These are phyloP conservation scores for Cyberlindnera xishuangbannaensis DNA, from an alignment of 805 yeast species.

Conservation along the genomic window DNA sequence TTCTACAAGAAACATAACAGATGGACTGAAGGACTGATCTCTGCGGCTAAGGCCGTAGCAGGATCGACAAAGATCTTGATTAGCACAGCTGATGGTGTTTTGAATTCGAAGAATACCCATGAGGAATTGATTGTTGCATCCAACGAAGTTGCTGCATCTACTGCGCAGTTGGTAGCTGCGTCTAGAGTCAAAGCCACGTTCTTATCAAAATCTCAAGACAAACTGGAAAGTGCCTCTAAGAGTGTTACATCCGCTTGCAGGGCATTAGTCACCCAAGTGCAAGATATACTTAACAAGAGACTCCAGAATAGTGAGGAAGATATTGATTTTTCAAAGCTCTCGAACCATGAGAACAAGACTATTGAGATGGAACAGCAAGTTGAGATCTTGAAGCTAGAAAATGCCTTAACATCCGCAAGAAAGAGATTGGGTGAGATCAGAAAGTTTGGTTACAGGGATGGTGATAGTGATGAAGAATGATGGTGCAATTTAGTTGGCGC, in stretches of 20 bases:
- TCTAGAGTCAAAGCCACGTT: conserved; percentile 79
- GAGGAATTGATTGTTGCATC: conserved; percentile 88
- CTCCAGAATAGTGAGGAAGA: conserved; percentile 30
- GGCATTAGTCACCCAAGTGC: conserved; percentile 63
- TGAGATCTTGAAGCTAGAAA: conserved; percentile 77
- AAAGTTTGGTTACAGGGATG: conserved; percentile 65
- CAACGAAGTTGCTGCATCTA: conserved; percentile 86
- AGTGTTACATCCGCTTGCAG: conserved; percentile 74
- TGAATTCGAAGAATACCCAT: conserved; percentile 55
- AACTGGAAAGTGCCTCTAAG: conserved; percentile 62
- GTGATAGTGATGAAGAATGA: conserved; percentile 49
- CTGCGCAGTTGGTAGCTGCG: conserved; percentile 89
- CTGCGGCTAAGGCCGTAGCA: conserved; percentile 86
- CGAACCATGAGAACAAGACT: conserved; percentile 77
- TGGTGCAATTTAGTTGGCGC: too few species aligned
- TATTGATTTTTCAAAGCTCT: conserved; percentile 60
- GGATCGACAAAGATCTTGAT: conserved; percentile 76
- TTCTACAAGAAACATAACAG: conserved; percentile 83
- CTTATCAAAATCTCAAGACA: conserved; percentile 70
- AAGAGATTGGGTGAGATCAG: conserved; percentile 82
- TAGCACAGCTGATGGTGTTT: conserved; percentile 80
- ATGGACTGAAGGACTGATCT: conserved; percentile 91
- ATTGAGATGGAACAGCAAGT: conserved; percentile 92
- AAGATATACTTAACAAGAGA: conserved; percentile 42
- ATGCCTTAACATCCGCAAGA: conserved; percentile 63